These are phyloP conservation scores for Russula olivacea DNA, from an alignment of 768 basidiomycete genomes.

Conservation along the genomic window DNA sequence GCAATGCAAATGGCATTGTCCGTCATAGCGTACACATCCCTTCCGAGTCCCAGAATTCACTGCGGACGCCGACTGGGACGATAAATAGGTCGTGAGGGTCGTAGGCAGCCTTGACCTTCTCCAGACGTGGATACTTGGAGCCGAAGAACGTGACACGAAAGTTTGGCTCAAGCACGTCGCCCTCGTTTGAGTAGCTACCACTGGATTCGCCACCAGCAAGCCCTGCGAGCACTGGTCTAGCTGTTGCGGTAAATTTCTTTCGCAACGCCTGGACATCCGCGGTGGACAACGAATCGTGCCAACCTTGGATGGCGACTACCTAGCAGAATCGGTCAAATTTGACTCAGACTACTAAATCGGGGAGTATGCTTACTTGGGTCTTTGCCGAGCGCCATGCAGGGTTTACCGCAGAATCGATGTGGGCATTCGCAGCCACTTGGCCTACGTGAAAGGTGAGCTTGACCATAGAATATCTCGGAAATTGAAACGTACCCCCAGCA, in stretches of 20 bases:
- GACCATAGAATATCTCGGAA: too few relatives aligned
- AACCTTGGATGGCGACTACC: background rate
- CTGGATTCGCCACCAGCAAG: constrained; percentile 29
- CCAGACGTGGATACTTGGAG: constrained; percentile 32
- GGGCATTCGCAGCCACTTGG: constrained; percentile 33
- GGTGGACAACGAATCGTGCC: constrained; percentile 7
- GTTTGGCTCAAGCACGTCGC: constrained; percentile 31
- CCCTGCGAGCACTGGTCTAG: constrained; percentile 30
- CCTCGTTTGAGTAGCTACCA: constrained; percentile 36
- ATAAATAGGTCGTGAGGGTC: constrained; percentile 35
- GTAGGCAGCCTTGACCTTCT: constrained; percentile 31
- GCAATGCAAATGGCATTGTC: background rate
- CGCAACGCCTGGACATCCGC: constrained; percentile 26
- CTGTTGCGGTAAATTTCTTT: constrained; percentile 26
- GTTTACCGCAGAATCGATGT: constrained; percentile 32
- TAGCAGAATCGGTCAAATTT: background rate
- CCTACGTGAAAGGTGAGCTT: constrained; percentile 23
- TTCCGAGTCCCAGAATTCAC: constrained; percentile 33
- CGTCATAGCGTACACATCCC: constrained; percentile 28
- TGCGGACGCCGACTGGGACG: constrained; percentile 31
- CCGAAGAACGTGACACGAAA: constrained; percentile 35
- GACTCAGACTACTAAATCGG: too few relatives aligned
- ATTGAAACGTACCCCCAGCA: constrained; percentile 7
- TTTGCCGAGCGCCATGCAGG: constrained; percentile 38
- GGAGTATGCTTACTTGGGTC: constrained; percentile 31